Base-by-base conservation (phyloP, 441 rosid species). In the Populus hybrid region DNA sequence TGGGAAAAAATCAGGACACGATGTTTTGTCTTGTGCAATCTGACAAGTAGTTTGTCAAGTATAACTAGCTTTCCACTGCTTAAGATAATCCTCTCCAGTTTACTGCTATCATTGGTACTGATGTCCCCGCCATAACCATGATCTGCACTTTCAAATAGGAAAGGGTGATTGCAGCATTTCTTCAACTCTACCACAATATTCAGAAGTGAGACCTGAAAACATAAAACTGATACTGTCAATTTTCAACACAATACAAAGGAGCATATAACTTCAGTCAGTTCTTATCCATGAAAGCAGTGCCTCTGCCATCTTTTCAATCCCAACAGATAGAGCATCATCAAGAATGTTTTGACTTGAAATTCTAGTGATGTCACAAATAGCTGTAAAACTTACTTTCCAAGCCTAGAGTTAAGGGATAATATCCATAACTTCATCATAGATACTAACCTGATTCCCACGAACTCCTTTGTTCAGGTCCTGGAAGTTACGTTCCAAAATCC, bases 81-180 rank as follows among this genome's bases (percentile, higher is more conserved):
- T 82, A 90, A 85, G 78, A 97, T 88, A 65, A 92, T 91, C 82
- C 97, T 97, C 85, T 97, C 98, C 84, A 97, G 80, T 85, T 94
- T 95, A 86, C 91, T 87, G 82, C 80, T 85, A 83, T 93, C 97
- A 78, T 91, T 85, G 70, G 84, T 77, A 83, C 88, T 82, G 50
- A 75, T 75, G 72, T 91, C 90, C 83, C 98, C 97, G 75, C 99
- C 98, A 85, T 97, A 97, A 78, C 99, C 99, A 89, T 97, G 98
- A 85, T 94, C 99, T n/a, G 99, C 99, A 84, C 98, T 97, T 90
- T 97, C 98, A 86, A 97, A 97, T 82, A 97, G 87, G 88, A 97
- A 97, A 46, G 99, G 99, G 79, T 97, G 99, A 76, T 97, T 97
- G 91, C 98, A 97, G 86, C 99, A 97, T 80, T 97, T 97, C 94